Base-by-base conservation (phyloP, 192 early-diverging fungal genomes). In the Jimgerdemannia lactiflua region DNA sequence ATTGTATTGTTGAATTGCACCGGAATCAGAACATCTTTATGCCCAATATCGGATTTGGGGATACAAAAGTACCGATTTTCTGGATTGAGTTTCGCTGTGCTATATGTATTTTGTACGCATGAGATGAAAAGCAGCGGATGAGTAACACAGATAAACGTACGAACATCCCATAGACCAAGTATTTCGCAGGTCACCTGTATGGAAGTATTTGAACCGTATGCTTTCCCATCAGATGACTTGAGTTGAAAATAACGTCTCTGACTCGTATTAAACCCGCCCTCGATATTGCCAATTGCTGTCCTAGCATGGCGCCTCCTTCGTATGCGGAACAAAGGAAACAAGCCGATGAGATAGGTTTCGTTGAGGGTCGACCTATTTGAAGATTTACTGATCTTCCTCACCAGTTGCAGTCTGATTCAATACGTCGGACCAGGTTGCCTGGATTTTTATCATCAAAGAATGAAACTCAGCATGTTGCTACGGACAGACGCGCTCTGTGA, bases 51-150 rank as follows among this genome's bases (percentile, higher is more conserved):
- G 9, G 74, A 29, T n/a, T 59, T 29, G 4, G 86, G 79, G n/a
- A 87, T 75, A 40, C 86, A 87, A 67, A 75, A 87, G 19, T 75
- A 82, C 20, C 79, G 74, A 68, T 87, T 80, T 14, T 79, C 70
- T 4, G 80, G 82, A 39, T 87, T 87, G 18, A 87, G 70, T 49
- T 84, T 80, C 7, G 84, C 86, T 8, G 86, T 80, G 59, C 86
- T 83, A 69, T 42, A 67, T 14, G 67, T 14, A 39, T 29, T 42
- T 39, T 49, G 29, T 1, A 29, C 29, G 29, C 29, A 29, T 29
- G 29, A 29, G 29, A 29, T 29, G 29, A 29, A 29, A 29, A 29
- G 29, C 29, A 29, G 29, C 29, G 29, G 29, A 29, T 29, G 29
- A 29, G 29, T 29, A 29, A 0, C 29, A 29, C 29, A 29, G 29